Conservation (phyloP, 1,139 yeast species). For the Pichia sp. region DNA sequence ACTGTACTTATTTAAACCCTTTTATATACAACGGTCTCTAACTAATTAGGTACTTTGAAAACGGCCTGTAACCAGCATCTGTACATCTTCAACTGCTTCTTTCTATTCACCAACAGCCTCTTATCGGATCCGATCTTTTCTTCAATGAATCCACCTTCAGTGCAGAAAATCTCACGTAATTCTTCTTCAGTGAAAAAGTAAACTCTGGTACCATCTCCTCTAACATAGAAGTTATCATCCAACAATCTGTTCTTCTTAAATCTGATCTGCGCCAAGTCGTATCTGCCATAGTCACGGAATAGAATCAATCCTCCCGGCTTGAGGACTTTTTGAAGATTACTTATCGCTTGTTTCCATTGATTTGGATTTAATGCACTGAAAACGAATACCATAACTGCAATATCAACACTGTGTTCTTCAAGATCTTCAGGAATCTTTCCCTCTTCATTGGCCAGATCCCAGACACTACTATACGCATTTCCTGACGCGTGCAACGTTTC, state of each 20-base stretch:
- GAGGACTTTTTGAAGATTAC: slow-evolving; percentile 65
- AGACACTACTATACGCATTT: slow-evolving; percentile 77
- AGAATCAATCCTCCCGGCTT: slow-evolving; percentile 92
- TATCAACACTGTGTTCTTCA: slow-evolving; percentile 79
- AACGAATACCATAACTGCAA: slow-evolving; percentile 90
- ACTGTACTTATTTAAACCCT: background rate
- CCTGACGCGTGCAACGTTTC: slow-evolving; percentile 33
- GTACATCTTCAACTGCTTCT: slow-evolving; percentile 91
- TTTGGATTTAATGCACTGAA: slow-evolving; percentile 90
- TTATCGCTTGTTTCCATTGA: slow-evolving; percentile 84
- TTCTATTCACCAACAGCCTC: slow-evolving; percentile 85
- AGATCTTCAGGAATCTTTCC: slow-evolving; percentile 80
- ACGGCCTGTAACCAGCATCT: slow-evolving; percentile 97
- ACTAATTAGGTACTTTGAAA: slow-evolving; percentile 42
- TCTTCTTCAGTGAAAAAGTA: slow-evolving; percentile 97
- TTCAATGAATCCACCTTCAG: slow-evolving; percentile 51
- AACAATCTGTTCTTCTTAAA: slow-evolving; percentile 85
- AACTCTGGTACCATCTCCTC: slow-evolving; percentile 98
- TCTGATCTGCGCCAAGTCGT: slow-evolving; percentile 93
- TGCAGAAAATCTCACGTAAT: slow-evolving; percentile 68
- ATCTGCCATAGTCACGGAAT: slow-evolving; percentile 94
- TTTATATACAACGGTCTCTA: too few species aligned
- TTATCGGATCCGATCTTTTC: slow-evolving; percentile 86
- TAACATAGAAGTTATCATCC: slow-evolving; percentile 90
- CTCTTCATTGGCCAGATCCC: slow-evolving; percentile 89